These are phyloP conservation scores for Mortierella sp. DNA, from an alignment of 371 early-diverging fungal genomes.

Conservation along the genomic window DNA sequence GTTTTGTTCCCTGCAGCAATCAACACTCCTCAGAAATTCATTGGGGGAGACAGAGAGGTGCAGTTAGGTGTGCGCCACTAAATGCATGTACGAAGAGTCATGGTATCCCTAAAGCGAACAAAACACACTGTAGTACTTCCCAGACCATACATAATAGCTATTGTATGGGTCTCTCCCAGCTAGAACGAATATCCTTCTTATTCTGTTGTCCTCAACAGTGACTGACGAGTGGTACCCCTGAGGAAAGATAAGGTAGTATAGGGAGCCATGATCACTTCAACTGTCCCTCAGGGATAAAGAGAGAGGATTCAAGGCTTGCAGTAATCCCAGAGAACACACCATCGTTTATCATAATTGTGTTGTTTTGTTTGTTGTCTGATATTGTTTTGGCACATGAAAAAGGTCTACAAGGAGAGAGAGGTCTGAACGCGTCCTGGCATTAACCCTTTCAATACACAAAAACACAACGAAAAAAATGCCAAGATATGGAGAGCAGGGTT, in stretches of 20 bases:
- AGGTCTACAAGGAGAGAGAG: neutral
- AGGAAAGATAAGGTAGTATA: neutral
- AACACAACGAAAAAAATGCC: neutral
- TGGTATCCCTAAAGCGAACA: constrained; percentile 10
- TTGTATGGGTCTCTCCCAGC: neutral
- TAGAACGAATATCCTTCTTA: too few relatives aligned
- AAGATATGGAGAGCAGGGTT: neutral
- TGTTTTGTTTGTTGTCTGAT: neutral
- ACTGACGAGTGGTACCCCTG: neutral
- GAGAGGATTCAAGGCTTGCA: neutral
- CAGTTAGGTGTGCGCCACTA: neutral
- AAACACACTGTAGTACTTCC: neutral
- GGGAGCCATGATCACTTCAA: neutral
- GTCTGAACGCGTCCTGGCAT: neutral
- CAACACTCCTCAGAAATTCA: neutral
- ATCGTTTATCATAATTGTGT: neutral
- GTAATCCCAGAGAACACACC: neutral
- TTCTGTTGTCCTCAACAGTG: neutral
- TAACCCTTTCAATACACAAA: neutral
- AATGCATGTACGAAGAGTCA: neutral
- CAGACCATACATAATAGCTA: neutral
- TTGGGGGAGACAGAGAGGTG: neutral
- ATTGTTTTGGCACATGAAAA: constrained; percentile 2
- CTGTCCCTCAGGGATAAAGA: neutral
- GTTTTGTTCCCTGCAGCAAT: neutral